Base-by-base conservation (phyloP, 176 grass and related monocot genomes). In the Zizania latifolia region DNA sequence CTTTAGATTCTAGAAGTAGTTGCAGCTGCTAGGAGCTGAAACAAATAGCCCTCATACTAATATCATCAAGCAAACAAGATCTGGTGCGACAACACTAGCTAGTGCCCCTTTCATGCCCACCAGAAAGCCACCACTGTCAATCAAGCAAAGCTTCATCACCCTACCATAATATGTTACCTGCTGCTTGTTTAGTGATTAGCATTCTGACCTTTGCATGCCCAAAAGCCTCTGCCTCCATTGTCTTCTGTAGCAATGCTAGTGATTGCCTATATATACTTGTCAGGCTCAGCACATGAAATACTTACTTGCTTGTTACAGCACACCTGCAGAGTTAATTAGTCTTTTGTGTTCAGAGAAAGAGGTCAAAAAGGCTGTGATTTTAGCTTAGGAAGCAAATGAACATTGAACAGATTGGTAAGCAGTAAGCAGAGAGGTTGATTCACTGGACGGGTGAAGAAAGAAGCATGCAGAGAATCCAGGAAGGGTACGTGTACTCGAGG, bases 11-110 rank as follows among this genome's bases (percentile, higher is more conserved):
- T n/a, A n/a, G n/a, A n/a, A n/a, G n/a, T n/a, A n/a, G n/a, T n/a
- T n/a, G n/a, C n/a, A n/a, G n/a, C n/a, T n/a, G n/a, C n/a, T n/a
- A n/a, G n/a, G n/a, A n/a, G n/a, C n/a, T n/a, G n/a, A n/a, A n/a
- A n/a, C n/a, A n/a, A n/a, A n/a, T n/a, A n/a, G n/a, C n/a, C n/a
- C n/a, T n/a, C n/a, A 64, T 30, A 53, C 27, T 48, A 73, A n/a
- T 44, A 64, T 72, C 57, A 77, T 71, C 64, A 81, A 36, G 57
- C 65, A 86, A 72, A 82, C 84, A 86, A 54, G 84, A 82, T 82
- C 78, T 71, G 72, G 84, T 86, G 84, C 70, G 40, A 3, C 45
- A 46, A 40, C 26, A 39, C 74, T 70, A 19, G 38, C 19, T 56
- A 71, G 72, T 82, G 84, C 64, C 84, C 65, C 55, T 82, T 22